Evolutionary conservation across 148 eudicot genomes (phyloP), one percentile per base, ranked within the genome.

Genomic region (Oxyria digyna): DNA sequence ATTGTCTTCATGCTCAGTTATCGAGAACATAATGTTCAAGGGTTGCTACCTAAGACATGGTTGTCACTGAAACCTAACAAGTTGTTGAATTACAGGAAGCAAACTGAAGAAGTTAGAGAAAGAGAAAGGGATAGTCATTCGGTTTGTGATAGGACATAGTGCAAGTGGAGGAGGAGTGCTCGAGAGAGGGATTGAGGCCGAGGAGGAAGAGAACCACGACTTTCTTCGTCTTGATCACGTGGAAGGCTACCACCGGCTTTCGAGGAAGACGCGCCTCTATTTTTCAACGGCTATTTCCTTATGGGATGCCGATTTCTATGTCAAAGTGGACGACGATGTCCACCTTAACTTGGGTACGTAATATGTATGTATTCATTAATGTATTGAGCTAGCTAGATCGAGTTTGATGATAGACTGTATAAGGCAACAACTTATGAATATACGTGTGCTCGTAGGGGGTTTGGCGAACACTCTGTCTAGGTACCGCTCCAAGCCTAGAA

Each of bases 301-400:
- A 13, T 92, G 98, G 98, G 87, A 92, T 77, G 96, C 97, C 0
- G 93, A 89, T 40, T 92, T 87, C 78, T 92, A 85, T 63, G 85
- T 89, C 41, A 92, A 92, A 79, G 89, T 92, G 4, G 97, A 92
- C 20, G 97, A 92, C 72, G 97, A 92, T 72, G 87, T 92, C 32
- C 97, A 92, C 73, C 73, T 92, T 4, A 92, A 92, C 77, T 76
- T 92, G 74, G 97, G 97, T 87, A 17, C 38, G 7, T n/a, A n/a
- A 24, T 43, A 14, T 35, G 38, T 35, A 35, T 35, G 6, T 35
- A 35, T 35, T 3, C 38, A 35, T 35, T 3, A 3, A 35, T 35
- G 38, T 6, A 35, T 6, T 35, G 6, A 35, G 38, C 3, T 35
- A 35, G 3, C 3, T 35, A 35, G 38, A 35, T 35, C 38, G 4